These are phyloP conservation scores for Phytophthora multivora DNA, from an alignment of 352 stramenopile genomes.

Conservation along the genomic window DNA sequence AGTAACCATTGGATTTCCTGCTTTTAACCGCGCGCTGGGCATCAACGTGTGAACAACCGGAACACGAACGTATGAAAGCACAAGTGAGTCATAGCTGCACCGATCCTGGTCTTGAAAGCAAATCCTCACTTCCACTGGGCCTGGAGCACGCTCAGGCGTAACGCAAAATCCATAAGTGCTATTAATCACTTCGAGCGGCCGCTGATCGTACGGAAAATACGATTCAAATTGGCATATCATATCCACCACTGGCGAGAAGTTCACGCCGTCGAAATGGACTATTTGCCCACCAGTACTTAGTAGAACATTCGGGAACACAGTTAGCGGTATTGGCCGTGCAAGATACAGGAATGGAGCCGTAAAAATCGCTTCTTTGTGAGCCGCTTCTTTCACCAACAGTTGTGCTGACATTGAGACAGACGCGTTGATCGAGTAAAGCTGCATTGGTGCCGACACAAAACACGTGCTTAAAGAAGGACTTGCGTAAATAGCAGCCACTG, in stretches of 20 bases:
- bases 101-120: slow-evolving; percentile 28
- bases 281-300: slow-evolving; percentile 18
- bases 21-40: not conserved
- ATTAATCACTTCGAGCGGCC: slow-evolving; percentile 36
- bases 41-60: slow-evolving; percentile 14
- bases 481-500: not conserved
- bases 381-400: slow-evolving; percentile 34
- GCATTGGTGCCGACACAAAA: slow-evolving; percentile 10
- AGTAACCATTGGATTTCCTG: not conserved
- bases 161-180: slow-evolving; percentile 34
- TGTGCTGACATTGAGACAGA: slow-evolving; percentile 13
- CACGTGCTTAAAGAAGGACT: slow-evolving; percentile 12
- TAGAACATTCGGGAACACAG: slow-evolving; percentile 11
- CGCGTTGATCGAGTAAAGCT: slow-evolving; percentile 10
- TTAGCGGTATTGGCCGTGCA: slow-evolving; percentile 8
- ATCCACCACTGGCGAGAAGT: slow-evolving; percentile 10
- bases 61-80: slow-evolving; percentile 12
- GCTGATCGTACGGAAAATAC: slow-evolving; percentile 27
- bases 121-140: slow-evolving; percentile 33
- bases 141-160: slow-evolving; percentile 30
- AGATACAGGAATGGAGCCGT: slow-evolving; percentile 35
- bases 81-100: slow-evolving; percentile 27
- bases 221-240: slow-evolving; percentile 29
- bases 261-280: slow-evolving; percentile 9
- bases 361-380: slow-evolving; percentile 25